Base-by-base conservation (phyloP, 2,329 filamentous ascomycete species). In the Stachybotrys echinatus region DNA sequence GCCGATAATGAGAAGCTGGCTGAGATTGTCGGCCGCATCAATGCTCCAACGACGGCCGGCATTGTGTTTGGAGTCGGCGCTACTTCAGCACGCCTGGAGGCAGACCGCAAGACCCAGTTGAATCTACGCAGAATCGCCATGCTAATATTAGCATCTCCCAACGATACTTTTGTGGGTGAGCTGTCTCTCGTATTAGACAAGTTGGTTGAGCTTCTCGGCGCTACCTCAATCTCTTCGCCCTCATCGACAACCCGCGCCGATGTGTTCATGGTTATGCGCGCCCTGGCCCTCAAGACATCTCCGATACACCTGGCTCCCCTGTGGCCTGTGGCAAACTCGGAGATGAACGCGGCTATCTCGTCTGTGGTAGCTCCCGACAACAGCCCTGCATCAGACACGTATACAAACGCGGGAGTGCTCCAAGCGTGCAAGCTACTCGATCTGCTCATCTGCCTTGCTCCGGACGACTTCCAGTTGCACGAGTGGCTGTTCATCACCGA, bases 51-150 rank as follows among this genome's bases (percentile, higher is more conserved):
- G 1, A 92, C 92, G 14, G 94, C 95, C 0, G 94, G 94, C 8
- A 95, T 99, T 58, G 92, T 99, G 65, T 99, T 99, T 62, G 94
- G 94, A n/a, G 94, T 99, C 1, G 95, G 95, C 12, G 94, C 94
- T 6, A 91, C 89, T 20, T 95, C 92, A 42, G 94, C 94, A 34
- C 81, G 94, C 51, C 80, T 95, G n/a, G 94, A 99, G 69, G 91
- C 95, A 6, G 94, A 99, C 67, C 86, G 92, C 51, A 94, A 87
- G 69, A 91, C 92, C 1, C 92, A 97, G 68, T 79, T 96, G 23
- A 96, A 91, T 55, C 79, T 99, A 18, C 87, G 92, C 12, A 83
- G 94, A 44, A 83, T 95, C 44, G 84, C 91, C 5, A 78, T 91
- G 2, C 74, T 99, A 12, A 73, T 97, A 17, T 76, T 97, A 6